A percentile compares a stretch with the other conserved stretches of the same genome.
These are phyloP conservation scores for Beauveria brongniartii DNA, from an alignment of 2,329 filamentous ascomycete genomes.

Conservation along the genomic window DNA sequence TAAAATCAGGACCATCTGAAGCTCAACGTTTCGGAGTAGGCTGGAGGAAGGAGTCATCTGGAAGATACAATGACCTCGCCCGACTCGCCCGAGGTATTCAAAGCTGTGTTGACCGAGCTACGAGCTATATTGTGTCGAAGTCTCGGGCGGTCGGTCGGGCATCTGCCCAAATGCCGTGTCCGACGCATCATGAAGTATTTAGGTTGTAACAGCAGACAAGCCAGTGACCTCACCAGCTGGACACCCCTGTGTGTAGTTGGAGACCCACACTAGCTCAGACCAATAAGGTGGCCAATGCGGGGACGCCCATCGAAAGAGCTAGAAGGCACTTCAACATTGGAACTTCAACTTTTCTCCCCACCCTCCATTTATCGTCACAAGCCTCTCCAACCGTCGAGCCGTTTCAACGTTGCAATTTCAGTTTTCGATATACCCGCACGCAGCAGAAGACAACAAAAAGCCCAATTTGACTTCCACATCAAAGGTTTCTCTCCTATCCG, in stretches of 20 bases:
- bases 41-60: no score
- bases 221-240: background rate
- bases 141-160: background rate
- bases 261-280: conserved; percentile 18
- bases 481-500: no score
- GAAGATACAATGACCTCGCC: no score
- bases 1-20: no score
- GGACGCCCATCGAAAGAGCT: conserved; percentile 34
- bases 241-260: background rate
- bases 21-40: no score
- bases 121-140: background rate
- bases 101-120: background rate
- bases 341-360: conserved; percentile 21
- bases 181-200: background rate
- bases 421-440: background rate
- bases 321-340: conserved; percentile 26
- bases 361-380: conserved; percentile 17
- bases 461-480: background rate
- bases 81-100: no score
- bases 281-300: conserved; percentile 23
- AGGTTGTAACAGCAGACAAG: background rate
- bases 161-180: background rate
- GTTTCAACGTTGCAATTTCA: conserved; percentile 5
- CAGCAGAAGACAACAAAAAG: background rate
- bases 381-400: conserved; percentile 11